Evolutionary conservation across 139 green algal genomes (phyloP).

Genomic region (Chlorella sorokiniana): DNA sequence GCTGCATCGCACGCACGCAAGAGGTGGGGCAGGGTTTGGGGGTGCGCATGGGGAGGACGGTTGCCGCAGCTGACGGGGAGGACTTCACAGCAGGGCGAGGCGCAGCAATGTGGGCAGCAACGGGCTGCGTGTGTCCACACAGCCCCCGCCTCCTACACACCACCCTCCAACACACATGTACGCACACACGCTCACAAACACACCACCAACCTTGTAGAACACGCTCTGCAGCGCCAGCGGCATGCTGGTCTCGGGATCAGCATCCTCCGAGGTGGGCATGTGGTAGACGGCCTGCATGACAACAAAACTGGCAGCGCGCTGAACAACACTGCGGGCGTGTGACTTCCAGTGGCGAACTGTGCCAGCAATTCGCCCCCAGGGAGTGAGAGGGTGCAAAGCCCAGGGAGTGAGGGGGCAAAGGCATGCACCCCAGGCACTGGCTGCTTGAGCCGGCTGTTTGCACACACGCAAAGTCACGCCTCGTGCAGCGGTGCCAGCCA

Average conservation of each 20-base stretch:
- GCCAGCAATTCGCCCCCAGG: no score
- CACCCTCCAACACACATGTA: neutral
- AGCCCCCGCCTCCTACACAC: neutral
- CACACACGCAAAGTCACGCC: no score
- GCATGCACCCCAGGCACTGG: no score
- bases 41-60: neutral
- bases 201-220: conserved; percentile 86
- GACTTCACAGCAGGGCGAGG: neutral
- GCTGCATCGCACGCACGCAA: conserved; percentile 29
- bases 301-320: neutral
- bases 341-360: no score
- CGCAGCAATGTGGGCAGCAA: no score
- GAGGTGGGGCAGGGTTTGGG: neutral
- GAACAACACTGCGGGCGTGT: no score
- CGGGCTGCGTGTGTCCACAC: no score
- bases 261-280: conserved; percentile 92
- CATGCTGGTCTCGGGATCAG: conserved; percentile 74
- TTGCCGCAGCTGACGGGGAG: no score
- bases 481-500: neutral
- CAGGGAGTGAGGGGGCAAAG: no score
- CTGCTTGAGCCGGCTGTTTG: no score
- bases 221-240: conserved; percentile 95
- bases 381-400: neutral
- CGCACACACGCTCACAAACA: neutral
- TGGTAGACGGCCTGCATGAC: conserved; percentile 89